Evolutionary conservation across 2,329 filamentous ascomycete genomes (phyloP).

Genomic region (Diaporthe sp.): DNA sequence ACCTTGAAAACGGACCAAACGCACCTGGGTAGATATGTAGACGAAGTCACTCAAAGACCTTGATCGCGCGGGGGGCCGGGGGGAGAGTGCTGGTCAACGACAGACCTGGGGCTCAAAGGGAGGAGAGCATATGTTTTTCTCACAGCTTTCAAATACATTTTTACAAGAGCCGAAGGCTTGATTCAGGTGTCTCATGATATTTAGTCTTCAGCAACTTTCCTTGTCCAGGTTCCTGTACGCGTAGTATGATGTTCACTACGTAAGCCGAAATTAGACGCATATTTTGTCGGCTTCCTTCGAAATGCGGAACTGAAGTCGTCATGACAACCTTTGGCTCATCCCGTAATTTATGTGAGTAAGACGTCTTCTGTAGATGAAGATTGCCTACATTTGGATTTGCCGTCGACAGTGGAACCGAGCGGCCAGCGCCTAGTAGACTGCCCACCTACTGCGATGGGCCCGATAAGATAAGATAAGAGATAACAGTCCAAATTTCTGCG

Average conservation of each 20-base stretch:
- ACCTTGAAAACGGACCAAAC: too few species aligned
- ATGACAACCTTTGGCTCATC: background rate
- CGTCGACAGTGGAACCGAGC: too few species aligned
- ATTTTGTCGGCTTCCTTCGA: too few species aligned
- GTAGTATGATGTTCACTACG: background rate
- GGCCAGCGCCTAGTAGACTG: background rate
- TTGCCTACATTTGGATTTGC: too few species aligned
- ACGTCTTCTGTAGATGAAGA: background rate
- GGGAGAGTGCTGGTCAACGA: background rate
- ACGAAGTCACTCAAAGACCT: too few species aligned
- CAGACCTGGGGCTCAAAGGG: too few species aligned
- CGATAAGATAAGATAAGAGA: constrained; percentile 39
- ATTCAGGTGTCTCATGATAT: background rate
- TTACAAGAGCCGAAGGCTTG: background rate
- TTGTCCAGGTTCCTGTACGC: too few species aligned
- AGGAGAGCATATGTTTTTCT: background rate
- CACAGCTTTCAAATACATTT: background rate
- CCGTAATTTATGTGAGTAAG: background rate
- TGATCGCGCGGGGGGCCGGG: too few species aligned
- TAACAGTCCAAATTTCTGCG: constrained; percentile 23
- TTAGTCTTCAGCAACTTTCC: background rate
- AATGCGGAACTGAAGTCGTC: too few species aligned
- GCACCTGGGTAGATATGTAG: too few species aligned
- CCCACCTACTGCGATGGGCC: background rate
- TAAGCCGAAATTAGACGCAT: too few species aligned